These are phyloP conservation scores for Blastobotrys niveus DNA, from an alignment of 1,139 yeast genomes.

Conservation along the genomic window DNA sequence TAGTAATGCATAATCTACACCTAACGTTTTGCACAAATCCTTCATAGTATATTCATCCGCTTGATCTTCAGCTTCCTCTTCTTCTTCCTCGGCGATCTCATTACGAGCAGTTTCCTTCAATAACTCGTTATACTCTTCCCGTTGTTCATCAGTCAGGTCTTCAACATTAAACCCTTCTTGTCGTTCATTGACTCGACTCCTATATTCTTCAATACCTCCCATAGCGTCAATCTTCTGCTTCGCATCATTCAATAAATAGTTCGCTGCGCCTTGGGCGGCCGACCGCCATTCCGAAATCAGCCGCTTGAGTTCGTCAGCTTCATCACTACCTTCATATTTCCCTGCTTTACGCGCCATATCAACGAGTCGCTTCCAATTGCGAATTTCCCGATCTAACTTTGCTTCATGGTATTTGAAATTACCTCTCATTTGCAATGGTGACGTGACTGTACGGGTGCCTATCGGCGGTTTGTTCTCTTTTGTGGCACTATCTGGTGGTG, in stretches of 20 bases:
- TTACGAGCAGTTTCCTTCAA: slow-evolving; percentile 20
- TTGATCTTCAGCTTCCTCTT: slow-evolving; percentile 28
- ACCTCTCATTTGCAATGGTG: slow-evolving; percentile 15
- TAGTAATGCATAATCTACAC: slow-evolving; percentile 39
- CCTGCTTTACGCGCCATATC: slow-evolving; percentile 37
- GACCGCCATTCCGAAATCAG: slow-evolving; percentile 43
- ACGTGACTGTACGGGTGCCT: slow-evolving; percentile 12
- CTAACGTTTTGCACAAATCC: slow-evolving; percentile 39
- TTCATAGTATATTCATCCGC: slow-evolving; percentile 36
- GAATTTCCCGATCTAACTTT: slow-evolving; percentile 29
- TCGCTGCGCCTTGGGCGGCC: slow-evolving; percentile 42
- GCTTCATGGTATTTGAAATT: slow-evolving; percentile 18
- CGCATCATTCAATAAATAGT: slow-evolving; percentile 40
- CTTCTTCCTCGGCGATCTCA: slow-evolving; percentile 26
- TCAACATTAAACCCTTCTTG: slow-evolving; percentile 33
- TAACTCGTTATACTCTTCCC: slow-evolving; percentile 21
- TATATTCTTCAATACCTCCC: slow-evolving; percentile 44
- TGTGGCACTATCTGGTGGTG: slow-evolving; percentile 6
- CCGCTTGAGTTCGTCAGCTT: slow-evolving; percentile 26
- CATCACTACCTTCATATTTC: slow-evolving; percentile 28
- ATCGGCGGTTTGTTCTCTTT: background rate
- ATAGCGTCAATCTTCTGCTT: slow-evolving; percentile 37
- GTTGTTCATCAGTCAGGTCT: slow-evolving; percentile 32
- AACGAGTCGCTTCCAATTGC: slow-evolving; percentile 28
- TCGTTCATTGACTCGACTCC: slow-evolving; percentile 29